Conservation (phyloP, 805 yeast species). For the Saturnispora sekii region DNA sequence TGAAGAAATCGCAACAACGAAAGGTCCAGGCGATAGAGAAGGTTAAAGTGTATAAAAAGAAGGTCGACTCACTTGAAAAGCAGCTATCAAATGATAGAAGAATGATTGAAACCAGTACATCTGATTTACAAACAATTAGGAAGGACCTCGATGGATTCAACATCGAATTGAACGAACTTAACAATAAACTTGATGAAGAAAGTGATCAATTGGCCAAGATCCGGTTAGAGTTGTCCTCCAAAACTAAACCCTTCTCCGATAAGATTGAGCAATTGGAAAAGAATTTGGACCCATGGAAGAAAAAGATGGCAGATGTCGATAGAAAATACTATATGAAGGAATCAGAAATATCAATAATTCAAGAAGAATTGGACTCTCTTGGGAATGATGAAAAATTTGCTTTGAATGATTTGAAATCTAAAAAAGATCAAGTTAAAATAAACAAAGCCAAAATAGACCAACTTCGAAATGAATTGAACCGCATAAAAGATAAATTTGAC, state of each 20-base stretch:
- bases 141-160: conserved; percentile 36
- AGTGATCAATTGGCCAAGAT: conserved; percentile 50
- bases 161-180: conserved; percentile 36
- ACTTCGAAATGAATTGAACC: conserved; percentile 39
- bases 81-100: conserved; percentile 38
- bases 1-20: conserved; percentile 41
- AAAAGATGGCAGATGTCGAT: conserved; percentile 50
- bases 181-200: conserved; percentile 40
- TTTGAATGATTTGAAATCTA: conserved; percentile 27
- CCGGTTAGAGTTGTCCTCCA: conserved; percentile 56
- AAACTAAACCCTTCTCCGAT: conserved; percentile 58
- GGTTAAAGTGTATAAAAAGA: conserved; percentile 51
- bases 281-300: conserved; percentile 77
- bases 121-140: conserved; percentile 36
- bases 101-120: conserved; percentile 34
- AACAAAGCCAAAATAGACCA: conserved; percentile 38
- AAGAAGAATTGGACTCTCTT: conserved; percentile 35
- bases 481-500: conserved; percentile 42
- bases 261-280: conserved; percentile 56
- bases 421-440: conserved; percentile 27
- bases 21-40: conserved; percentile 70
- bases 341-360: conserved; percentile 53
- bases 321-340: conserved; percentile 56
- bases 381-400: conserved; percentile 30
- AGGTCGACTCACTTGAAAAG: conserved; percentile 51